These are phyloP conservation scores for Monosporascus ibericus DNA, from an alignment of 2,329 filamentous ascomycete genomes.

Conservation along the genomic window DNA sequence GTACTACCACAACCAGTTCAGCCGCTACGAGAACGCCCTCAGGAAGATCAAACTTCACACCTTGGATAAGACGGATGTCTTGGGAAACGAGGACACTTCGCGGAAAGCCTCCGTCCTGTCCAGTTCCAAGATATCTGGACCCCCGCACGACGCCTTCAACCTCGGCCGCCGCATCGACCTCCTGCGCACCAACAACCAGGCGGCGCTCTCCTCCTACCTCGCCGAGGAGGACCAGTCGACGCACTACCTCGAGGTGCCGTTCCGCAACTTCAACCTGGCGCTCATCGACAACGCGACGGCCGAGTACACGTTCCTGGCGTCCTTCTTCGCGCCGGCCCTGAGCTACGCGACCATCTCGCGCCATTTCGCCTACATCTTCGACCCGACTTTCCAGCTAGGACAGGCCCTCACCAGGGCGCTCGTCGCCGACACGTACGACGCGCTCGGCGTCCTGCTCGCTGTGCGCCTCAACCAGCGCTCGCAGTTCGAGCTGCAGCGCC, in stretches of 20 bases:
- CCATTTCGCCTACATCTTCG: slow-evolving; percentile 83
- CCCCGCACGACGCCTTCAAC: slow-evolving; percentile 80
- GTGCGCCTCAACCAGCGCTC: slow-evolving; percentile 90
- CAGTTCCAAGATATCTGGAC: slow-evolving; percentile 42
- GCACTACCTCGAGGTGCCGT: slow-evolving; percentile 85
- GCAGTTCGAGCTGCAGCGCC: slow-evolving; percentile 87
- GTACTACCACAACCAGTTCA: slow-evolving; percentile 93
- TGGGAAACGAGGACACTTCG: slow-evolving; percentile 70
- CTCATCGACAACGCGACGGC: slow-evolving; percentile 89
- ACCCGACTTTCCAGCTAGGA: slow-evolving; percentile 81
- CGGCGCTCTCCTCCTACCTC: slow-evolving; percentile 78
- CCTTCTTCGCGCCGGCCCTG: slow-evolving; percentile 78
- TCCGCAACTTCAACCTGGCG: slow-evolving; percentile 91
- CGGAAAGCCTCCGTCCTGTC: slow-evolving; percentile 58
- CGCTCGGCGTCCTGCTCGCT: slow-evolving; percentile 80
- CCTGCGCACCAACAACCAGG: slow-evolving; percentile 65
- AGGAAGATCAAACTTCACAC: slow-evolving; percentile 78
- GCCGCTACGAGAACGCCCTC: slow-evolving; percentile 76
- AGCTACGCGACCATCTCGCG: slow-evolving; percentile 72
- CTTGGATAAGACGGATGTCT: slow-evolving; percentile 75
- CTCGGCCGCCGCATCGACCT: slow-evolving; percentile 81
- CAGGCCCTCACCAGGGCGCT: slow-evolving; percentile 70
- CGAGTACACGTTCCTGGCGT: slow-evolving; percentile 88
- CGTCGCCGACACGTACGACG: slow-evolving; percentile 72
- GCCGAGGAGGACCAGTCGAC: slow-evolving; percentile 83